Base-by-base conservation (phyloP, 2,329 filamentous ascomycete species). In the Aspergillus bombycis region DNA sequence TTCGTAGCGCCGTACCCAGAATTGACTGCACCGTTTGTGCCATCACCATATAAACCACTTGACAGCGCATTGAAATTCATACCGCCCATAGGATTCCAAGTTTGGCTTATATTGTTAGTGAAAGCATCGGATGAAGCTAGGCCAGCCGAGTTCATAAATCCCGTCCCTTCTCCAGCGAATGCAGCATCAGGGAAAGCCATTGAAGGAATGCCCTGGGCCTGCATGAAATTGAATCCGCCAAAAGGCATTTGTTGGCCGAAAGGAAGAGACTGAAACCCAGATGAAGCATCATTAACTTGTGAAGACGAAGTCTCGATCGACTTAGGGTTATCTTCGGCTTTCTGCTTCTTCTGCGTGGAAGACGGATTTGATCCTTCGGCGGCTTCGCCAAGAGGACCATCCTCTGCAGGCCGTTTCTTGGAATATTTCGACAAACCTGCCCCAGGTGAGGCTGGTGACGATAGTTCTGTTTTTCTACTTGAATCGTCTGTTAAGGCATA, bases 391-490 rank as follows among this genome's bases (percentile, higher is more conserved):
- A 78, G 79, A 60, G 85, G 78, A 36, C 88, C 84, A 58, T 93
- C 90, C 41, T 94, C 92, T 16, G 93, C 93, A 12, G 91, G 86
- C 26, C 95, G 88, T 81, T 98, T 99, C 80, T 91, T 95, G 30
- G 86, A 81, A 62, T 78, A 79, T 58, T 70, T 70, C 61, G 77
- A 72, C 62, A 66, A 71, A 60, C 73, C 71, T 69, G 72, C 72
- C 59, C 65, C 72, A 57, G 74, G 68, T 68, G 74, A 71, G 62
- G 71, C 72, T 60, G 76, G 69, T n/a, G 73, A 70, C 53, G 72
- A 69, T 57, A 62, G 73, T 67, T 70, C 69, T 30, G 68, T 68
- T 65, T 62, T 61, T 52, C 56, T 32, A 26, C 61, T 56, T 23
- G 62, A 57, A 34, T 58, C 55, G 43, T 68, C 63, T 57, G 62